Evolutionary conservation across 2,329 filamentous ascomycete species (phyloP), one percentile per base, ranked within the genome.

Genomic region (Monosporascus sp.): DNA sequence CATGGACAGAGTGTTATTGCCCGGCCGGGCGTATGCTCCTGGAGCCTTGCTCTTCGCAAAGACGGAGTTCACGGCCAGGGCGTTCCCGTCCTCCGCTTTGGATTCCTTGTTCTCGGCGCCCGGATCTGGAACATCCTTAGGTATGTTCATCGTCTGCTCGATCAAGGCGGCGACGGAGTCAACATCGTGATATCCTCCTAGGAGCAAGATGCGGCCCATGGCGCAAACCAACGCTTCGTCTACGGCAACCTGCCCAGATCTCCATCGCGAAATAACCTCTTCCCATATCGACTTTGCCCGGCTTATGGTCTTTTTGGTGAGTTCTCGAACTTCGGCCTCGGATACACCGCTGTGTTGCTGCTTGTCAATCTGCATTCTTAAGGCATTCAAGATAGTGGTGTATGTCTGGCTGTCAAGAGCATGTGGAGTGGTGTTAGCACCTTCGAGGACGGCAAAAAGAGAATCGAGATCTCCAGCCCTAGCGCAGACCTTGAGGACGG

Each of bases 401-500:
- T 90, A 99, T 0, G 93, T 97, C 51, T 81, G 63, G 58, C 75
- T 70, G 70, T 95, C 82, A 3, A 92, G 85, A 18, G 84, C 74
- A 35, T 82, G 80, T 0, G 78, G 66, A 0, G 83, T 72, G 15
- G 85, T 79, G 17, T 91, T 87, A 53, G 93, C 79, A 35, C 85
- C 83, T n/a, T 83, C 79, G 44, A 86, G 82, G 58, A 97, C 79
- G 51, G 81, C 80, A 77, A 94, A 96, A 60, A 97, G 73, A 17
- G 85, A 82, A 60, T 96, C 90, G 68, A 96, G 78, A 65, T 97
- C 87, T 14, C 77, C 69, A 4, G 88, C 86, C 53, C 83, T 79
- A 47, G 86, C 81, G 67, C 92, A 97, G 8, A 94, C 88, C 54
- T 85, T 84, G 45, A 99, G 75, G n/a, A 91, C 83, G 9, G 92